These are phyloP conservation scores for Fusarium sp. DNA, from an alignment of 2,329 filamentous ascomycete genomes.

Conservation along the genomic window DNA sequence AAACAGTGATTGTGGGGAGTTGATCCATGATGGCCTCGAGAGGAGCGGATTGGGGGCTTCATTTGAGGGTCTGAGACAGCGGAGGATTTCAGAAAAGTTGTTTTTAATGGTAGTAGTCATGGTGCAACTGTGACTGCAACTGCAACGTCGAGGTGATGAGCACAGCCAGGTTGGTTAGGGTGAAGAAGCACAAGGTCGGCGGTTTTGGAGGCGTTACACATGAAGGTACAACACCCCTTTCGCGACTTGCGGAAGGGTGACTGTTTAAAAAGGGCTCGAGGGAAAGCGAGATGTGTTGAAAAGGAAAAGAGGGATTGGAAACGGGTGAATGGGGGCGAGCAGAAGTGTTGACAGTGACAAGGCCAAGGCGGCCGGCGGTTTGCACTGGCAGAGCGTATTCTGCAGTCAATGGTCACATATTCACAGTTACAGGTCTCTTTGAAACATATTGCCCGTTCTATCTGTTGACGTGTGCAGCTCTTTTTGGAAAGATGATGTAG, in stretches of 20 bases:
- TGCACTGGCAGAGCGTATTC: slow-evolving; percentile 11
- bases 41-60: slow-evolving; percentile 14
- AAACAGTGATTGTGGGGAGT: slow-evolving; percentile 27
- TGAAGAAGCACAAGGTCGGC: slow-evolving; percentile 17
- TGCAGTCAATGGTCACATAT: neutral
- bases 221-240: slow-evolving; percentile 12
- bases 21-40: slow-evolving; percentile 16
- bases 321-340: neutral
- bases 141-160: slow-evolving; percentile 24
- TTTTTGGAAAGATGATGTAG: slow-evolving; percentile 24
- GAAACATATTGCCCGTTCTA: neutral
- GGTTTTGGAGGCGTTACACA: slow-evolving; percentile 31
- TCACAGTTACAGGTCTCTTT: neutral
- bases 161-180: slow-evolving; percentile 5
- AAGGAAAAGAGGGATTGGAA: neutral
- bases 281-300: slow-evolving; percentile 17
- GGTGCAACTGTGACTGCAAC: slow-evolving; percentile 35
- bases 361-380: neutral
- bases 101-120: slow-evolving; percentile 30
- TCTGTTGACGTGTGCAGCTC: neutral
- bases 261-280: slow-evolving; percentile 16
- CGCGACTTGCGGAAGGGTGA: slow-evolving; percentile 28
- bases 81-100: slow-evolving; percentile 39
- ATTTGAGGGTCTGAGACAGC: slow-evolving; percentile 46
- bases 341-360: slow-evolving; percentile 10